Percentiles rank a stretch among this genome's conserved stretches.
These are phyloP conservation scores for Oryza glumipatula DNA, from an alignment of 176 grass and related monocot species.

Conservation along the genomic window DNA sequence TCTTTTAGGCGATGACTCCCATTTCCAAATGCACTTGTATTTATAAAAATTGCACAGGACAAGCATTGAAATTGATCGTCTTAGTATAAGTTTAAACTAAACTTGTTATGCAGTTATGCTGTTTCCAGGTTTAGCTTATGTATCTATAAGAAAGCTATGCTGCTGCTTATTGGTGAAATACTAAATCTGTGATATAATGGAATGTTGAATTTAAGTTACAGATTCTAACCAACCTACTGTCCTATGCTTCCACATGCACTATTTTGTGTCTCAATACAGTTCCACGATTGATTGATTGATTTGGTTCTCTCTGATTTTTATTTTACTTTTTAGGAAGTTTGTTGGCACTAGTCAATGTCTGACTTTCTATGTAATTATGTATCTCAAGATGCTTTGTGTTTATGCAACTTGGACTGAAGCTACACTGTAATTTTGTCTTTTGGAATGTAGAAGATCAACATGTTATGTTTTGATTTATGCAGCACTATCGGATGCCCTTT, in stretches of 20 bases:
- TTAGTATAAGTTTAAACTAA: no score
- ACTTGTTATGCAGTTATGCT: neutral
- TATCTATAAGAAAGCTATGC: neutral
- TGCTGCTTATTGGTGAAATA: neutral
- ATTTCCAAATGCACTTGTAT: neutral
- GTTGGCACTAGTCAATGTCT: neutral
- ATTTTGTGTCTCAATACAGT: neutral
- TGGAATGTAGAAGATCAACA: conserved; percentile 11
- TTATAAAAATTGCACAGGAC: neutral
- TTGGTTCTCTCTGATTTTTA: neutral
- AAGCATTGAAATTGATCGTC: no score
- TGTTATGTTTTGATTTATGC: conserved; percentile 46
- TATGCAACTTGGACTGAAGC: neutral
- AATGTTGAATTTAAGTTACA: neutral
- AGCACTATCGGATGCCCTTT: conserved; percentile 89
- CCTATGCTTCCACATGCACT: neutral
- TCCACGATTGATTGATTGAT: neutral
- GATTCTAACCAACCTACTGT: neutral
- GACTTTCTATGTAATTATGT: neutral
- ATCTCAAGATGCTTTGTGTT: neutral
- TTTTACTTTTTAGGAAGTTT: neutral
- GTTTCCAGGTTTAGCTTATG: neutral
- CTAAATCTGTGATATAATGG: neutral
- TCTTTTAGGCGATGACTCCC: neutral
- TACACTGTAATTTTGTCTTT: neutral